Evolutionary conservation across 257 asterid genomes (phyloP).

Genomic region (Jasminum sambac): DNA sequence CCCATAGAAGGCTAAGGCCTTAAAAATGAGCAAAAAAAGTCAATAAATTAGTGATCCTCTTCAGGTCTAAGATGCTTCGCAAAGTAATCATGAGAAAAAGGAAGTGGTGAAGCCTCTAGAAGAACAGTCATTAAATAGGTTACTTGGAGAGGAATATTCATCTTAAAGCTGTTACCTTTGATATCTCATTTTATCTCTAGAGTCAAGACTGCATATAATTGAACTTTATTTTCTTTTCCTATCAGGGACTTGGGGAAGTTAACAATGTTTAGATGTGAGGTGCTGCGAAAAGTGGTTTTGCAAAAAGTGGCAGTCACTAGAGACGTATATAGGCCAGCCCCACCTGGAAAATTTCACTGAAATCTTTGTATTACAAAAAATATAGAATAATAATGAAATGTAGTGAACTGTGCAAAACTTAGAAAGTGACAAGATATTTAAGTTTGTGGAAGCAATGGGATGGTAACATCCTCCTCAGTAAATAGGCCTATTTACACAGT

Average conservation of each 20-base stretch:
- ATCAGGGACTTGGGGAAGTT: background rate
- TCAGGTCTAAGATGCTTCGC: background rate
- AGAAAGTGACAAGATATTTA: background rate
- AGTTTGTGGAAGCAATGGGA: conserved; percentile 13
- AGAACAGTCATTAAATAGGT: background rate
- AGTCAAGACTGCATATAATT: background rate
- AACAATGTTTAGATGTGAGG: no score
- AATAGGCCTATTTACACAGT: background rate
- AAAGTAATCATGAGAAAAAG: background rate
- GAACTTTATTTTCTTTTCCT: no score
- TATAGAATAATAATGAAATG: background rate
- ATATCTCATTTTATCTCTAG: background rate
- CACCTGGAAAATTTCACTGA: background rate
- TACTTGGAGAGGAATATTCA: background rate
- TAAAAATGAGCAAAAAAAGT: background rate
- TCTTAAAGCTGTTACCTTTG: background rate
- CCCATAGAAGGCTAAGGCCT: background rate
- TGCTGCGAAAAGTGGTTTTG: no score
- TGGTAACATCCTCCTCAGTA: background rate
- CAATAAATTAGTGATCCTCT: background rate
- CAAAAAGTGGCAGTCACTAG: no score
- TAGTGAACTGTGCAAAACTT: conserved; percentile 1
- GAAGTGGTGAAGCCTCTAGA: background rate
- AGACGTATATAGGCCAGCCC: background rate
- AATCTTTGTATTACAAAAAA: no score